These are phyloP conservation scores for Eimeria acervulina DNA, from an alignment of 169 alveolate genomes.

Conservation along the genomic window DNA sequence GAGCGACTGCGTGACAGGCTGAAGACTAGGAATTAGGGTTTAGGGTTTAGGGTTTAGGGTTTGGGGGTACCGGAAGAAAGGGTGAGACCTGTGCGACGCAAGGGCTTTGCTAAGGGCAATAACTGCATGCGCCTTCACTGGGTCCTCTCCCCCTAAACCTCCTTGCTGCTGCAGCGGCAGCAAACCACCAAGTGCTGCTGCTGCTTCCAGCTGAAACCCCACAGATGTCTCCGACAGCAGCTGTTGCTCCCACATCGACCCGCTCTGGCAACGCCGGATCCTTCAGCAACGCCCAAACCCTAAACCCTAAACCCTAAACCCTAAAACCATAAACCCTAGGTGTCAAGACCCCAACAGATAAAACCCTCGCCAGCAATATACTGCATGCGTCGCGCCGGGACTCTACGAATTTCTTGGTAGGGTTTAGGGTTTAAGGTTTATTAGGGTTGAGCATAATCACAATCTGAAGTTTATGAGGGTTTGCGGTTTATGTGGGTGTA, in stretches of 20 bases:
- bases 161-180: constrained; percentile 25
- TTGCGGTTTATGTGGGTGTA: too few relatives aligned
- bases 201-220: constrained; percentile 89
- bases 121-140: constrained; percentile 49
- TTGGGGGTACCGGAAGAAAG: constrained; percentile 61
- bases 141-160: constrained; percentile 26
- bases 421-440: too few relatives aligned
- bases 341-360: neutral
- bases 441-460: too few relatives aligned
- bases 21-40: too few relatives aligned
- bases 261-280: constrained; percentile 86
- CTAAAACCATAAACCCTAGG: too few relatives aligned
- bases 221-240: constrained; percentile 89
- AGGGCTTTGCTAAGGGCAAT: constrained; percentile 68
- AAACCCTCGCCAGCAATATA: too few relatives aligned
- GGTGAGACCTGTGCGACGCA: constrained; percentile 80
- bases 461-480: too few relatives aligned
- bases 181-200: constrained; percentile 6
- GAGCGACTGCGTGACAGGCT: too few relatives aligned
- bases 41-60: too few relatives aligned
- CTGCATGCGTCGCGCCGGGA: too few relatives aligned
- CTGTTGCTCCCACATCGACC: constrained; percentile 94
- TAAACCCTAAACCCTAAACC: neutral
- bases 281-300: constrained; percentile 65
- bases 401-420: too few relatives aligned